These are phyloP conservation scores for Fusarium aywerte DNA, from an alignment of 2,329 filamentous ascomycete species.

Conservation along the genomic window DNA sequence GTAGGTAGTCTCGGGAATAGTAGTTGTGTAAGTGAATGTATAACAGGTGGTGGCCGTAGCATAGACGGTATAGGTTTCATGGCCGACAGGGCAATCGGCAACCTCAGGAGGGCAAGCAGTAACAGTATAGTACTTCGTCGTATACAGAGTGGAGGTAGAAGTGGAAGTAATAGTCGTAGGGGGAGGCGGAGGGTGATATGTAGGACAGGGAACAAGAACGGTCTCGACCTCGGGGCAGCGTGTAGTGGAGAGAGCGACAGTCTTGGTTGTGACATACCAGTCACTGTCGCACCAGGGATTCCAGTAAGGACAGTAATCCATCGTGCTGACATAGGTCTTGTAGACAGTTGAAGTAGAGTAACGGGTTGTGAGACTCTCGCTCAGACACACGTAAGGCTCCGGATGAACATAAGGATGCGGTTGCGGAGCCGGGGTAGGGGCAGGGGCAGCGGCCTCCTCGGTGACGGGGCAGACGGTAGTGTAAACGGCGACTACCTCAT, in stretches of 20 bases:
- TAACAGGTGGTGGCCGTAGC: conserved; percentile 21
- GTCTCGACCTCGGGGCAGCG: conserved; percentile 27
- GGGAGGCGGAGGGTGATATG: neutral
- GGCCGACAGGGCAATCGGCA: conserved; percentile 8
- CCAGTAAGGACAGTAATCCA: conserved; percentile 4
- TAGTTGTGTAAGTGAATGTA: neutral
- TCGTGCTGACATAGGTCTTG: conserved; percentile 25
- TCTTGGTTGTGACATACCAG: neutral
- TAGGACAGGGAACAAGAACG: neutral
- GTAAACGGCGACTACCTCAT: conserved; percentile 17
- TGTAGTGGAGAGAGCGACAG: conserved; percentile 26
- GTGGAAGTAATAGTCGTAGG: neutral
- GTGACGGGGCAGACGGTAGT: conserved; percentile 31
- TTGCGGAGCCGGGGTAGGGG: neutral
- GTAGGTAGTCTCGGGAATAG: neutral
- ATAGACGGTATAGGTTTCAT: conserved; percentile 20
- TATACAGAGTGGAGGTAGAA: conserved; percentile 28
- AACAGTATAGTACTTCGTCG: conserved; percentile 29
- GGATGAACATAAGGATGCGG: neutral
- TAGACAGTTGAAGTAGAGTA: conserved; percentile 24
- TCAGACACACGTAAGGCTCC: neutral
- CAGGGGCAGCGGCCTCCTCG: neutral
- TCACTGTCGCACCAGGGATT: conserved; percentile 2
- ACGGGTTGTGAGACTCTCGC: conserved; percentile 11
- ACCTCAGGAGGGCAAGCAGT: conserved; percentile 16